These are phyloP conservation scores for Myxozyma lipomycoides DNA, from an alignment of 805 yeast genomes.

Conservation along the genomic window DNA sequence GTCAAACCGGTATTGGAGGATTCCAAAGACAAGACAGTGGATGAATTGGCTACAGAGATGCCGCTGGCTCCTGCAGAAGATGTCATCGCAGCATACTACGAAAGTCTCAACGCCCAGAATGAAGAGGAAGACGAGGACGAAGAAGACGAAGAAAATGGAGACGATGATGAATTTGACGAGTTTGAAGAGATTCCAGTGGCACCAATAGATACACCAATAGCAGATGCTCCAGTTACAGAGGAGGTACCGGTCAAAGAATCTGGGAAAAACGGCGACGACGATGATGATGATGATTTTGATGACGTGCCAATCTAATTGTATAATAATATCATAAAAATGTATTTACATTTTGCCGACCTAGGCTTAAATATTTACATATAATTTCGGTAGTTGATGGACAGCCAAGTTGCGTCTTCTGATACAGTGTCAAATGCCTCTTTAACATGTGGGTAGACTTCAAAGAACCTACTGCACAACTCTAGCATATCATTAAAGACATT, in stretches of 20 bases:
- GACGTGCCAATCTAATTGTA: slow-evolving; percentile 18
- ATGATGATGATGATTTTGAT: slow-evolving; percentile 33
- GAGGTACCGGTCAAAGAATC: too few species aligned
- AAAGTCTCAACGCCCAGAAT: slow-evolving; percentile 67
- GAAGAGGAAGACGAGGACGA: slow-evolving; percentile 59
- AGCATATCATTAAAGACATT: slow-evolving; percentile 10
- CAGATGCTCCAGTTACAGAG: too few species aligned
- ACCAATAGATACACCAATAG: too few species aligned
- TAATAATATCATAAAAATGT: too few species aligned
- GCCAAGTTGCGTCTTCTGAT: slow-evolving; percentile 21
- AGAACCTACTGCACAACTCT: slow-evolving; percentile 4
- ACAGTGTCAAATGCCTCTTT: slow-evolving; percentile 12
- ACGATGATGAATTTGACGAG: slow-evolving; percentile 35
- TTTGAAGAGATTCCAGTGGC: slow-evolving; percentile 4
- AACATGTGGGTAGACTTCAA: slow-evolving; percentile 4
- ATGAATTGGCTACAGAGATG: not conserved
- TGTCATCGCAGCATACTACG: slow-evolving; percentile 61
- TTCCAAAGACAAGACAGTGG: not conserved
- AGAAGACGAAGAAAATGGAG: slow-evolving; percentile 45
- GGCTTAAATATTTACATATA: not conserved
- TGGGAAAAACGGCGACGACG: slow-evolving; percentile 33
- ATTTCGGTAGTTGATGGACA: slow-evolving; percentile 4
- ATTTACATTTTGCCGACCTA: not conserved
- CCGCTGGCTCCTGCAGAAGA: slow-evolving; percentile 49
- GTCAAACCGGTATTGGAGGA: not conserved